These are phyloP conservation scores for Biancaea sappan DNA, from an alignment of 306 rosid species.

Conservation along the genomic window DNA sequence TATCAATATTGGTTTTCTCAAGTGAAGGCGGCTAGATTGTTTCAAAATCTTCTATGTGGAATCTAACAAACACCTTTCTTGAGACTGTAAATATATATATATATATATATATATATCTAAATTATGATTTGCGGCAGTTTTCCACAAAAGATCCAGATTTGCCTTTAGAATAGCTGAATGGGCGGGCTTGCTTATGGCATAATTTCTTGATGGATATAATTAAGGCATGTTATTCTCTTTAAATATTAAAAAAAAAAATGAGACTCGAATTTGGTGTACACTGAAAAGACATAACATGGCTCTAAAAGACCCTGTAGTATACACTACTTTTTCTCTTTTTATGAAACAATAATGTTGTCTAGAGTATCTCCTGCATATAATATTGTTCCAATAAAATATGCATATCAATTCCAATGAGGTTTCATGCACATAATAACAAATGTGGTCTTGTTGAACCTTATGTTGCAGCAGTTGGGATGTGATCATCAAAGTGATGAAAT, in stretches of 20 bases:
- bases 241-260: not conserved
- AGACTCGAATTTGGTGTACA: not conserved
- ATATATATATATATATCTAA: too few relatives aligned
- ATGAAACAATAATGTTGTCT: slow-evolving; percentile 37
- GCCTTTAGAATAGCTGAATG: slow-evolving; percentile 11
- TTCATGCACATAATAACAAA: slow-evolving; percentile 36
- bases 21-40: not conserved
- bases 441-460: slow-evolving; percentile 38
- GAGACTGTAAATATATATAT: too few relatives aligned
- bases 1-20: too few relatives aligned
- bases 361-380: slow-evolving; percentile 36
- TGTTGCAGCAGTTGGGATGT: slow-evolving; percentile 58
- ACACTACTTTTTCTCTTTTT: slow-evolving; percentile 30
- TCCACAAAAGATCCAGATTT: not conserved
- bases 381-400: slow-evolving; percentile 38
- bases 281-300: not conserved
- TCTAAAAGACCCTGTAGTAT: not conserved
- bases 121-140: not conserved
- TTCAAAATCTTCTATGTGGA: not conserved
- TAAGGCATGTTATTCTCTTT: slow-evolving; percentile 1
- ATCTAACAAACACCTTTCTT: too few relatives aligned
- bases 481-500: slow-evolving; percentile 52
- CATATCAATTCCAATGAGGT: slow-evolving; percentile 37
- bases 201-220: not conserved
- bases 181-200: not conserved